Evolutionary conservation across 129 eudicot genomes (phyloP).

Genomic region (Dittrichia graveolens): DNA sequence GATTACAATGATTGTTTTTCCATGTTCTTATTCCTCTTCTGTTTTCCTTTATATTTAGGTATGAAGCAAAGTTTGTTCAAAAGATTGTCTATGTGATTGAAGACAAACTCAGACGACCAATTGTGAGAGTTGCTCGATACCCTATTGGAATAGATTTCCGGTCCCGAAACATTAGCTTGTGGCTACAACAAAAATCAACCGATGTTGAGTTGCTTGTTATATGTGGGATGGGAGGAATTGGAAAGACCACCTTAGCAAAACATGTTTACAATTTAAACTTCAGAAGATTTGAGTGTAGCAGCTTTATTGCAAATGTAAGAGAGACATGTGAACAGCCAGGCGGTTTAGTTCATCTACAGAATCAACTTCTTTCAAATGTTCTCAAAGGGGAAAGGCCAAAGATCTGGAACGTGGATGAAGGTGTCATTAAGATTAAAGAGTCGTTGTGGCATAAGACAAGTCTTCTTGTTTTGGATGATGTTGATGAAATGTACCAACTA

Average conservation of each 20-base stretch:
- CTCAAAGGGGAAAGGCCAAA: not conserved
- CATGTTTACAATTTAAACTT: slow-evolving; percentile 26
- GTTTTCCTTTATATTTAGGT: too few species aligned
- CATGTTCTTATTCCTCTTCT: too few species aligned
- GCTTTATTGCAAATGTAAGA: slow-evolving; percentile 31
- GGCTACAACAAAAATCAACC: too few species aligned
- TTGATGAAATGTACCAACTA: not conserved
- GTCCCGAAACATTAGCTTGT: too few species aligned
- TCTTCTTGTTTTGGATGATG: slow-evolving; percentile 24
- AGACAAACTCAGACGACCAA: too few species aligned
- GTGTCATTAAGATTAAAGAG: not conserved
- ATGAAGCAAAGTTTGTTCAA: too few species aligned
- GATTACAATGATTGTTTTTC: too few species aligned
- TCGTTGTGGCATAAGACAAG: not conserved
- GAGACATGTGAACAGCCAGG: slow-evolving; percentile 5
- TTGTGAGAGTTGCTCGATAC: too few species aligned
- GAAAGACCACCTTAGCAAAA: slow-evolving; percentile 39
- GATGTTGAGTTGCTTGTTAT: too few species aligned
- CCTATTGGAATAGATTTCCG: too few species aligned
- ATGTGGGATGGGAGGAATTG: slow-evolving; percentile 38
- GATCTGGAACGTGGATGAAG: slow-evolving; percentile 8
- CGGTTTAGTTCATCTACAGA: slow-evolving; percentile 26
- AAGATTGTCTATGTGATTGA: too few species aligned
- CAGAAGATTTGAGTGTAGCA: slow-evolving; percentile 14
- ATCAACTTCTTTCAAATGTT: slow-evolving; percentile 33